Evolutionary conservation across 164 flowering plant genomes (phyloP).

Genomic region (grape (Vitis vinifera)): DNA sequence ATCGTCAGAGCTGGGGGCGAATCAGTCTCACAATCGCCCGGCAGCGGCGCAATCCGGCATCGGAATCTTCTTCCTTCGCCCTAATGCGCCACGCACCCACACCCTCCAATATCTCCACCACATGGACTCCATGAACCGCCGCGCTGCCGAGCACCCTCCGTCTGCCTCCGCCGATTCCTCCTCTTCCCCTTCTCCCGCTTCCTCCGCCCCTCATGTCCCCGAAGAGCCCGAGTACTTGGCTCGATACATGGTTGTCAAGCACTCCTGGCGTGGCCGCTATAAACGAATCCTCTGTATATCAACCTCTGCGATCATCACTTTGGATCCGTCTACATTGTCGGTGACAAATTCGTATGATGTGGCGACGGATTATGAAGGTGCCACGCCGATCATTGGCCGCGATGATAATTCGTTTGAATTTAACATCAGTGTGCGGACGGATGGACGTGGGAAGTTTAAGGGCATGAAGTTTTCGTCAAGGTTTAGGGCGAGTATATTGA

Average conservation of each 20-base stretch:
- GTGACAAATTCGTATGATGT: conserved; percentile 90
- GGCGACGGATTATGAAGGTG: conserved; percentile 67
- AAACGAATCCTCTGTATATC: conserved; percentile 89
- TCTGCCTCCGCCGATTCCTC: conserved; percentile 17
- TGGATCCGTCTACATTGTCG: conserved; percentile 76
- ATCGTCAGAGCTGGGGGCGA: conserved; percentile 86
- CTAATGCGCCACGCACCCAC: conserved; percentile 54
- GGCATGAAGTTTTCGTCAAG: conserved; percentile 76
- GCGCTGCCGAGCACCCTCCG: conserved; percentile 17
- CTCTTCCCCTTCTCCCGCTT: conserved; percentile 14
- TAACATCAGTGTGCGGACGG: conserved; percentile 75
- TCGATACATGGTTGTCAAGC: conserved; percentile 81
- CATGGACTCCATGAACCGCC: conserved; percentile 68
- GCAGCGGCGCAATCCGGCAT: conserved; percentile 53
- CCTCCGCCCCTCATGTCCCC: not conserved
- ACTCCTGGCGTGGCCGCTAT: conserved; percentile 99
- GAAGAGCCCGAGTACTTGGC: conserved; percentile 97
- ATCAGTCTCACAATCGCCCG: conserved; percentile 83
- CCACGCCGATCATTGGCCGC: conserved; percentile 66
- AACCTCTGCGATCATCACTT: conserved; percentile 50
- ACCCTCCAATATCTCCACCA: conserved; percentile 66
- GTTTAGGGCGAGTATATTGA: conserved; percentile 83
- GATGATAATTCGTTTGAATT: conserved; percentile 86
- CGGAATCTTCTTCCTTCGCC: conserved; percentile 57
- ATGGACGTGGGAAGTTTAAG: conserved; percentile 88